These are phyloP conservation scores for Vitis cinerea DNA, from an alignment of 164 flowering plant species.

Conservation along the genomic window DNA sequence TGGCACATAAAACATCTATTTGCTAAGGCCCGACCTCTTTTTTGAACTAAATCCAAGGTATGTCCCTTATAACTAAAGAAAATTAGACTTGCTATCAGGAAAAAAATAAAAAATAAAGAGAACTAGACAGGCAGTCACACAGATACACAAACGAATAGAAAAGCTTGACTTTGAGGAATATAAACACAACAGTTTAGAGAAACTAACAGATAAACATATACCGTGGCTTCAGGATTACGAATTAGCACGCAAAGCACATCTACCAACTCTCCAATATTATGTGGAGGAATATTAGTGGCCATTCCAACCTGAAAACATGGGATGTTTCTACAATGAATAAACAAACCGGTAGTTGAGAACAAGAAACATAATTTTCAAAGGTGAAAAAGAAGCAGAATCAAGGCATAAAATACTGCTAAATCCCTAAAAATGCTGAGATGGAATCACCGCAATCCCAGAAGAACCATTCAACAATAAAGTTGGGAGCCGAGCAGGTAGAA, in stretches of 20 bases:
- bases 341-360: background rate
- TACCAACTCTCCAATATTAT: constrained; percentile 97
- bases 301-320: constrained; percentile 76
- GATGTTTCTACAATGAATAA: constrained; percentile 5
- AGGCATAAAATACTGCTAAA: background rate
- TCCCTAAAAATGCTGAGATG: background rate
- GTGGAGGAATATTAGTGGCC: constrained; percentile 99
- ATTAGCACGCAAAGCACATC: constrained; percentile 90
- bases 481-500: constrained; percentile 91
- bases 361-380: background rate
- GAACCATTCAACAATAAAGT: constrained; percentile 87
- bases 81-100: too few species aligned
- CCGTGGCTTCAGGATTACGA: constrained; percentile 89
- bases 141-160: too few species aligned
- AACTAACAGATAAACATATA: constrained; percentile 16
- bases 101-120: too few species aligned
- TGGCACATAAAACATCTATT: too few species aligned
- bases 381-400: background rate
- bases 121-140: too few species aligned
- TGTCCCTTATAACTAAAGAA: too few species aligned
- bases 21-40: too few species aligned
- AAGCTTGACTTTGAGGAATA: too few species aligned
- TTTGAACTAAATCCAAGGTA: too few species aligned
- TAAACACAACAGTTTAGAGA: background rate
- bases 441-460: constrained; percentile 91